These are phyloP conservation scores for Ensete glaucum DNA, from an alignment of 176 grass and related monocot species.

Conservation along the genomic window DNA sequence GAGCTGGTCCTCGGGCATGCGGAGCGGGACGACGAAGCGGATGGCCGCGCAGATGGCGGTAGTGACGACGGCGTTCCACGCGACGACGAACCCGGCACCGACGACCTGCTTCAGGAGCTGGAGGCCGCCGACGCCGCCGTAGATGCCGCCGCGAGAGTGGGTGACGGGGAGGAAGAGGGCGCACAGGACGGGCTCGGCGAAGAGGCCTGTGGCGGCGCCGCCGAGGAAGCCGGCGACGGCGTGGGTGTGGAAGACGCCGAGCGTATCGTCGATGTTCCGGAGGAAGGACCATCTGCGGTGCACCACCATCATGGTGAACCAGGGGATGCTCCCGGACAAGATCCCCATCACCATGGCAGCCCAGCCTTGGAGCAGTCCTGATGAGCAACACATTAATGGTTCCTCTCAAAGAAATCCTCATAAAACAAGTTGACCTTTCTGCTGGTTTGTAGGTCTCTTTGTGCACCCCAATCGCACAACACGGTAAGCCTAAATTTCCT, in stretches of 20 bases:
- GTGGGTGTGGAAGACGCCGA: conserved; percentile 21
- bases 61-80: conserved; percentile 7
- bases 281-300: background rate
- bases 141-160: background rate
- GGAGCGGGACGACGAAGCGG: background rate
- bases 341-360: conserved; percentile 10
- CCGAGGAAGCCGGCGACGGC: conserved; percentile 14
- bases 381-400: background rate
- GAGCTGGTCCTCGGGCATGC: conserved; percentile 11
- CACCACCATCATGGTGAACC: conserved; percentile 22
- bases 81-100: conserved; percentile 8
- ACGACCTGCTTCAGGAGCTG: conserved; percentile 11
- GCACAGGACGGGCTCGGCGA: conserved; percentile 12
- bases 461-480: too few relatives aligned
- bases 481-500: too few relatives aligned
- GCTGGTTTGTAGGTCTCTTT: too few relatives aligned
- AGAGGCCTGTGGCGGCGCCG: conserved; percentile 1
- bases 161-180: conserved; percentile 8
- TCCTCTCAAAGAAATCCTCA: too few relatives aligned
- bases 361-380: conserved; percentile 20
- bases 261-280: conserved; percentile 10
- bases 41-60: background rate
- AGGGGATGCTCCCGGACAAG: conserved; percentile 10
- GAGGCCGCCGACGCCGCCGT: conserved; percentile 1
- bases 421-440: too few relatives aligned